Evolutionary conservation across 805 yeast species (phyloP).

Genomic region (Phaffomyces thermotolerans): DNA sequence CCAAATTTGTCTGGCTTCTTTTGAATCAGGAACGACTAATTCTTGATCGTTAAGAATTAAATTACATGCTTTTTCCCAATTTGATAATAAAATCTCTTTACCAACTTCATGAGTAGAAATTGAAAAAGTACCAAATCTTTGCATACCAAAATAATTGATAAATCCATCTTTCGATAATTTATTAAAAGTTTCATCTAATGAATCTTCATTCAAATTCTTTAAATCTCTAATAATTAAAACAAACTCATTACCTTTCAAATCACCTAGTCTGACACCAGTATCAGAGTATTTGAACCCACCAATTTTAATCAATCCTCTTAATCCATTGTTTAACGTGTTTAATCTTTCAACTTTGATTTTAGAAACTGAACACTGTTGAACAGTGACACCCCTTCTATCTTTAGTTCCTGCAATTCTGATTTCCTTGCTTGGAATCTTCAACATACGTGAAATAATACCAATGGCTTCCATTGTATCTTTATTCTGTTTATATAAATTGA

Average conservation of each 20-base stretch:
- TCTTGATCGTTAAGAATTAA: conserved; percentile 81
- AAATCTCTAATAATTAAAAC: conserved; percentile 73
- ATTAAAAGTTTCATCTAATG: conserved; percentile 41
- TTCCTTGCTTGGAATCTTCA: conserved; percentile 64
- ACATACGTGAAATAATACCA: conserved; percentile 57
- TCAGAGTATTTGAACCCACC: conserved; percentile 74
- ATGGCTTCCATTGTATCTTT: conserved; percentile 97
- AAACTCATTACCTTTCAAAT: conserved; percentile 83
- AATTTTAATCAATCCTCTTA: conserved; percentile 61
- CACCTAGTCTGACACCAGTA: conserved; percentile 65
- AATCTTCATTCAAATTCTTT: conserved; percentile 19
- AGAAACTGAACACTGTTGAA: conserved; percentile 68
- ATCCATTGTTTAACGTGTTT: conserved; percentile 63
- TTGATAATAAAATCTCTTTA: conserved; percentile 53
- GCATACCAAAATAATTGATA: conserved; percentile 96
- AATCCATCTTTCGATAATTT: conserved; percentile 60
- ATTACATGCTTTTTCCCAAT: conserved; percentile 78
- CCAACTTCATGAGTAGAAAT: conserved; percentile 89
- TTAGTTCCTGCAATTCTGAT: conserved; percentile 91
- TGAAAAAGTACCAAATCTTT: conserved; percentile 94
- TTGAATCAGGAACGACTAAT: conserved; percentile 72
- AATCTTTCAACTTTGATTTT: conserved; percentile 69
- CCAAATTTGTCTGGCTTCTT: conserved; percentile 81
- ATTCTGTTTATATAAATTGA: conserved; percentile 85
- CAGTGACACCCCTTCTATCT: conserved; percentile 93